phyloP scores from a whole-genome alignment of 2,329 filamentous ascomycete species.

The Aureobasidium sp. region DNA sequence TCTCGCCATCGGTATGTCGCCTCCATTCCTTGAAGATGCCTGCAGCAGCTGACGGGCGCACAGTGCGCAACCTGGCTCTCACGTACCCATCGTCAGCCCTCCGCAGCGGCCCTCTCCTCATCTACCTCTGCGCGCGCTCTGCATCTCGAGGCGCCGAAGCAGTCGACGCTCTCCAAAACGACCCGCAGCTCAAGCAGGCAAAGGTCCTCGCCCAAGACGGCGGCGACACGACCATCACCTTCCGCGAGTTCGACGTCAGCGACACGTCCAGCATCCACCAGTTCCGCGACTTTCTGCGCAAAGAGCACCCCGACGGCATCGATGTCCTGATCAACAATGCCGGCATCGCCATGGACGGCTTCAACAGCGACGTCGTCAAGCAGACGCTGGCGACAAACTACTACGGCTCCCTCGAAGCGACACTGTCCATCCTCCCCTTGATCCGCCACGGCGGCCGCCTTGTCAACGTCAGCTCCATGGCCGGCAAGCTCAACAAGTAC shows the following conservation, averaged over 20 bases:
- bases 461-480: constrained; percentile 41
- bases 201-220: constrained; percentile 36
- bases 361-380: constrained; percentile 40
- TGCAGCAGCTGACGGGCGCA: background rate
- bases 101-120: constrained; percentile 39
- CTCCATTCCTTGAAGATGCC: too few species aligned
- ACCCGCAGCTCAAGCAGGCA: constrained; percentile 37
- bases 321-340: constrained; percentile 49
- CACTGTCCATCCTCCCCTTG: constrained; percentile 37
- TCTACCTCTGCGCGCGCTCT: constrained; percentile 47
- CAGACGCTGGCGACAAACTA: constrained; percentile 45
- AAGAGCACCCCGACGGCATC: constrained; percentile 39
- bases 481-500: constrained; percentile 40
- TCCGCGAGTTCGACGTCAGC: constrained; percentile 41
- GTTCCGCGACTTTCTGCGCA: constrained; percentile 35
- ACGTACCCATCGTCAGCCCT: constrained; percentile 43
- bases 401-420: constrained; percentile 41
- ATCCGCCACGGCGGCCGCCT: constrained; percentile 37
- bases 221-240: constrained; percentile 39
- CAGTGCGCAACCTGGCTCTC: constrained; percentile 45
- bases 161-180: constrained; percentile 34
- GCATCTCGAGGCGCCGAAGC: constrained; percentile 39
- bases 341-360: constrained; percentile 39
- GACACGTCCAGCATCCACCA: constrained; percentile 35
- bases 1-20: constrained; percentile 35